Percentiles rank a stretch among this genome's conserved stretches.
These are phyloP conservation scores for Globisporangium nodosum DNA, from an alignment of 352 stramenopile genomes.

Conservation along the genomic window DNA sequence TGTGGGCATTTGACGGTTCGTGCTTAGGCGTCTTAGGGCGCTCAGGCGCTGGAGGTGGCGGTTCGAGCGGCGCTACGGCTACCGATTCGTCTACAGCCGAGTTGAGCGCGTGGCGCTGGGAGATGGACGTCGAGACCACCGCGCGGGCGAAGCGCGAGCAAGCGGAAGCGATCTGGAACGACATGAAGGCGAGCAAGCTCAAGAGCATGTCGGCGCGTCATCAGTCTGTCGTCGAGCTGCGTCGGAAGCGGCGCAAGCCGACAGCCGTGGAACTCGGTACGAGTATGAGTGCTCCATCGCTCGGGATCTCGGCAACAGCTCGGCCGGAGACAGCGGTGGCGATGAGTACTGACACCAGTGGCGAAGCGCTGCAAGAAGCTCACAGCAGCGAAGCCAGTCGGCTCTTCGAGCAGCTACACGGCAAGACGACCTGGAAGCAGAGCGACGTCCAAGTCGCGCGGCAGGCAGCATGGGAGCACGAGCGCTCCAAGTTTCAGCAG, in stretches of 20 bases:
- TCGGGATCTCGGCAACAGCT: background rate
- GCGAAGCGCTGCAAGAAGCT: background rate
- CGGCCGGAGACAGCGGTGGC: background rate
- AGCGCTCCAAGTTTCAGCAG: conserved; percentile 60
- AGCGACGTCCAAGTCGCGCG: conserved; percentile 64
- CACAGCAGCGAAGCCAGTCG: conserved; percentile 19
- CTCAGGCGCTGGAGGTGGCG: background rate
- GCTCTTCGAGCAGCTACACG: conserved; percentile 67
- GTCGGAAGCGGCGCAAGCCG: conserved; percentile 14
- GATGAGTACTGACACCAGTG: background rate
- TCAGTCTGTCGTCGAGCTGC: conserved; percentile 17
- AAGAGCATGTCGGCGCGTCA: conserved; percentile 19
- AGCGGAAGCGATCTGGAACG: conserved; percentile 49
- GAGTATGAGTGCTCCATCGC: conserved; percentile 23
- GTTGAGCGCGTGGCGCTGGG: conserved; percentile 34
- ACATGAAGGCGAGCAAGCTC: conserved; percentile 47
- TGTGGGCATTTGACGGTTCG: conserved; percentile 51
- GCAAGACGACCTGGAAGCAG: conserved; percentile 67
- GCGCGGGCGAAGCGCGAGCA: conserved; percentile 38
- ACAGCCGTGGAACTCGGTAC: conserved; percentile 5
- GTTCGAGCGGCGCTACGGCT: background rate
- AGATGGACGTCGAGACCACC: conserved; percentile 33
- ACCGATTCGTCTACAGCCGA: background rate
- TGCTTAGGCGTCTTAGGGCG: conserved; percentile 29
- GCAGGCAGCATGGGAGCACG: conserved; percentile 55